A percentile compares a stretch with the other conserved stretches of the same genome.
These are phyloP conservation scores for Nepenthes mirabilis DNA, from an alignment of 148 eudicot genomes.

Conservation along the genomic window DNA sequence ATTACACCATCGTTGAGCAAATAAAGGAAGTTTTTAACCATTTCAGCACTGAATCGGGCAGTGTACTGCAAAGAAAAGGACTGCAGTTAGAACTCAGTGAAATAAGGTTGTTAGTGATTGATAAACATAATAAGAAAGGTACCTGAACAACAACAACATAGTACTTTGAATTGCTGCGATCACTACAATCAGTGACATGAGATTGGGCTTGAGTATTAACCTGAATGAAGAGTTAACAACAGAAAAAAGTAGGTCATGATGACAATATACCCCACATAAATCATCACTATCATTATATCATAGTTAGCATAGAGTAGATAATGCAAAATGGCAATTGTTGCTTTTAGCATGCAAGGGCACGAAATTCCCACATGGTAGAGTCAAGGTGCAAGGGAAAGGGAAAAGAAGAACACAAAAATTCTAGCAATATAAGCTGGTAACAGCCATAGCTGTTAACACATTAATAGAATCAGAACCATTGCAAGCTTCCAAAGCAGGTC, in stretches of 20 bases:
- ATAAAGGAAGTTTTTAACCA: constrained; percentile 80
- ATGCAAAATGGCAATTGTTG: no score
- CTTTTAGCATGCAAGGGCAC: no score
- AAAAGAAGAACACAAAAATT: no score
- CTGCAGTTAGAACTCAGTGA: background rate
- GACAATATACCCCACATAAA: no score
- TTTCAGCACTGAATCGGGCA: constrained; percentile 87
- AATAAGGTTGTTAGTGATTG: background rate
- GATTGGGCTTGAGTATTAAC: constrained; percentile 93
- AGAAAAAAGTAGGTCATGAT: background rate
- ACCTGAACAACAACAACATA: constrained; percentile 97
- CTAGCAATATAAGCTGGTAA: no score
- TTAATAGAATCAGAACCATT: no score
- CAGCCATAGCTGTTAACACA: no score
- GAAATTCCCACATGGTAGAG: no score
- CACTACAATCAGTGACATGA: constrained; percentile 63
- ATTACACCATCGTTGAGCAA: constrained; percentile 69
- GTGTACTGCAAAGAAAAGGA: constrained; percentile 49
- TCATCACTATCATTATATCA: no score
- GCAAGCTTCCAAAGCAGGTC: no score
- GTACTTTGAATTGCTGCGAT: constrained; percentile 76
- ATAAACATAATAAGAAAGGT: constrained; percentile 6
- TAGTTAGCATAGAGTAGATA: no score
- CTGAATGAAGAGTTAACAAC: constrained; percentile 19
- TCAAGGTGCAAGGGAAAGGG: no score